Evolutionary conservation across 306 rosid species (phyloP).

Genomic region (Vigna hirtella): DNA sequence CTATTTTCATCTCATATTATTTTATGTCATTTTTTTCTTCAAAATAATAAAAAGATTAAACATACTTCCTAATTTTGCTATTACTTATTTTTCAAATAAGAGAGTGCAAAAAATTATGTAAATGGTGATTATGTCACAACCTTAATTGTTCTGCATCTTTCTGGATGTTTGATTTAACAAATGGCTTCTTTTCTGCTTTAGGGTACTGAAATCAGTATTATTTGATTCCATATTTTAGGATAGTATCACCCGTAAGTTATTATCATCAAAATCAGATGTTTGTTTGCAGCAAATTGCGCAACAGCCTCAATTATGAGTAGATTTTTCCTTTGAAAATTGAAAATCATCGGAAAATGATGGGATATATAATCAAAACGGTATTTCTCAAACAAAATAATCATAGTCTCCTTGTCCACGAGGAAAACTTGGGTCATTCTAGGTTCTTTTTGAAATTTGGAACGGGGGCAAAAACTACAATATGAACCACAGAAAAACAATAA

Average conservation of each 20-base stretch:
- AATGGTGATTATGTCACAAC: background rate
- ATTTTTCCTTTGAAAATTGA: conserved; percentile 23
- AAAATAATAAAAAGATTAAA: background rate
- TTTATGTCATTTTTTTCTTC: background rate
- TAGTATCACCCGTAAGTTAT: background rate
- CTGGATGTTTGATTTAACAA: background rate
- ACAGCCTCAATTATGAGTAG: conserved; percentile 18
- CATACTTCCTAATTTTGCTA: background rate
- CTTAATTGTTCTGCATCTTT: conserved; percentile 8
- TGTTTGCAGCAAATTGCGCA: conserved; percentile 17
- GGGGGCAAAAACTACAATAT: conserved; percentile 38
- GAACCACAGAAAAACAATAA: conserved; percentile 46
- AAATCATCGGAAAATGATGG: conserved; percentile 41
- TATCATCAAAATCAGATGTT: conserved; percentile 41
- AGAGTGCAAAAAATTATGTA: background rate
- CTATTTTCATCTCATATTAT: background rate
- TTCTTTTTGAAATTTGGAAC: background rate
- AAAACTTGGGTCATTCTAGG: conserved; percentile 14
- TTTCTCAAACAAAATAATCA: conserved; percentile 42
- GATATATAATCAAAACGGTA: conserved; percentile 8
- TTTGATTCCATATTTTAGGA: background rate
- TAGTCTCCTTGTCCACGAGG: conserved; percentile 26
- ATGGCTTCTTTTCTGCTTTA: conserved; percentile 21
- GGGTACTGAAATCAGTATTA: conserved; percentile 13
- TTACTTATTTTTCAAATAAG: conserved; percentile 5